These are phyloP conservation scores for Candida multigemmis DNA, from an alignment of 805 yeast genomes.

Conservation along the genomic window DNA sequence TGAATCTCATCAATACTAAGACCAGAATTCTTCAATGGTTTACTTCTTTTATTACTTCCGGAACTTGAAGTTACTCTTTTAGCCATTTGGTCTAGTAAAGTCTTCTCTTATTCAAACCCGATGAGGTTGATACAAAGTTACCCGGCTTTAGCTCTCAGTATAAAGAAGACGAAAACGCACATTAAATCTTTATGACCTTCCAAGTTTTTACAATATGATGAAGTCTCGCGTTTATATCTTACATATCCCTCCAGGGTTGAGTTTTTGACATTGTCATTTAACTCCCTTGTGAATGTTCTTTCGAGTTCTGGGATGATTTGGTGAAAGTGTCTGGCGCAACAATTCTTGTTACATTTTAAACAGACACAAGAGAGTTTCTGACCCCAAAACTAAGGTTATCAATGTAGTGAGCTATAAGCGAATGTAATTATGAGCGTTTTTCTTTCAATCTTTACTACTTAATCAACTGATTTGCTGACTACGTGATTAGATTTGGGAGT, in stretches of 20 bases:
- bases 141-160: constrained; percentile 6
- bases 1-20: constrained; percentile 13
- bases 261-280: constrained; percentile 14
- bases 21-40: constrained; percentile 1
- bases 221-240: constrained; percentile 45
- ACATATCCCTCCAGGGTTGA: constrained; percentile 37
- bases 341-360: constrained; percentile 33
- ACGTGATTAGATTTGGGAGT: too few species aligned
- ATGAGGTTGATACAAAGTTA: constrained; percentile 1
- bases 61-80: too few species aligned
- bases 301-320: constrained; percentile 33
- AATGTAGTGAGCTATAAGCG: too few species aligned
- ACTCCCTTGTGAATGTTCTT: constrained; percentile 25
- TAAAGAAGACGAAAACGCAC: constrained; percentile 7
- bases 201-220: constrained; percentile 58
- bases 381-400: constrained; percentile 18
- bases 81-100: background rate
- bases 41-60: too few species aligned
- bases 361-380: constrained; percentile 40
- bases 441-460: too few species aligned
- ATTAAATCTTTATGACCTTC: constrained; percentile 44
- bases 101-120: constrained; percentile 1
- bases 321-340: constrained; percentile 44
- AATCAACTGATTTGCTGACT: too few species aligned
- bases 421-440: too few species aligned